Evolutionary conservation across 805 yeast genomes (phyloP).

Genomic region (Candida ipomoeae): DNA sequence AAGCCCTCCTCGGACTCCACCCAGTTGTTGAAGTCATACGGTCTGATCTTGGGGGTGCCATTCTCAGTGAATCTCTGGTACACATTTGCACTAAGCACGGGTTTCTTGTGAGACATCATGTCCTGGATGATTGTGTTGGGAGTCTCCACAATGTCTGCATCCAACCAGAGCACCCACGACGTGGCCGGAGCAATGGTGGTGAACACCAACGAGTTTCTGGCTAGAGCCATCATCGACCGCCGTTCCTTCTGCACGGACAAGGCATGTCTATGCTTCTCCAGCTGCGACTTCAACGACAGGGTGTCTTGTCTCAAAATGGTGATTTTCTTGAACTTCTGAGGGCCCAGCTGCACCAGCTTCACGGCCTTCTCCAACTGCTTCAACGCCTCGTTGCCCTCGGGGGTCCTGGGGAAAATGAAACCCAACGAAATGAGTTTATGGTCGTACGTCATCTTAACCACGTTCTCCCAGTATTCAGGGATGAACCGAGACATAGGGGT

Average conservation of each 20-base stretch:
- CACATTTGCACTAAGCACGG: conserved; percentile 88
- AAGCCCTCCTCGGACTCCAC: conserved; percentile 77
- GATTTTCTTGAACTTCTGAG: conserved; percentile 71
- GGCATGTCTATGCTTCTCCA: conserved; percentile 90
- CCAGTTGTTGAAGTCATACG: conserved; percentile 97
- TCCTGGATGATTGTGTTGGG: conserved; percentile 83
- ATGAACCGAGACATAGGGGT: conserved; percentile 89
- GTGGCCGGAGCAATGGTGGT: conserved; percentile 86
- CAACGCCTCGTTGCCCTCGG: conserved; percentile 78
- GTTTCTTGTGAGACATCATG: conserved; percentile 76
- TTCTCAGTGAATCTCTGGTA: conserved; percentile 75
- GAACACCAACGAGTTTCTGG: conserved; percentile 86
- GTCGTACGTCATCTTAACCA: conserved; percentile 73
- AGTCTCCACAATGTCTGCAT: conserved; percentile 89
- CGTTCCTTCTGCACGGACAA: conserved; percentile 81
- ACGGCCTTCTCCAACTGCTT: conserved; percentile 70
- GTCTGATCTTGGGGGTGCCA: conserved; percentile 61
- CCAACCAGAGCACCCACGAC: conserved; percentile 96
- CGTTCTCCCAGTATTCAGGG: conserved; percentile 83
- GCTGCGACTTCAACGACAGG: conserved; percentile 66
- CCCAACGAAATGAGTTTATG: conserved; percentile 83
- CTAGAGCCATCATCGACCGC: conserved; percentile 86
- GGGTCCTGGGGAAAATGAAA: conserved; percentile 80
- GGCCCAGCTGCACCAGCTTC: conserved; percentile 62
- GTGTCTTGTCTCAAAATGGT: conserved; percentile 90